phyloP scores from a whole-genome alignment of 2,329 filamentous ascomycete genomes.

The Neoascochyta sp. region DNA sequence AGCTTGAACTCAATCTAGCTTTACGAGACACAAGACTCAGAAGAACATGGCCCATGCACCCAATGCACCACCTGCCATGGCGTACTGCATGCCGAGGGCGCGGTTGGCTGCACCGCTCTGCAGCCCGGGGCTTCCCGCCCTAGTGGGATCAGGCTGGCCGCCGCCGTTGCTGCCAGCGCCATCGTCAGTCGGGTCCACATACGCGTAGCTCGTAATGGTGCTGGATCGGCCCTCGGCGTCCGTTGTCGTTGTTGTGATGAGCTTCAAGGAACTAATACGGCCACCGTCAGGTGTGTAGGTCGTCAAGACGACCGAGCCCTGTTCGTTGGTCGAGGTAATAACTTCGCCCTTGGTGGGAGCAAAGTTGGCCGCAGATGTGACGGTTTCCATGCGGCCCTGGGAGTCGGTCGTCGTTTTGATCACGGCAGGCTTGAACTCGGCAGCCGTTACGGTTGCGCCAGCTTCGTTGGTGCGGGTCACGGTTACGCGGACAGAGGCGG shows the following conservation, averaged over 20 bases:
- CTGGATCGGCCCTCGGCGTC: conserved; percentile 30
- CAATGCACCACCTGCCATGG: conserved; percentile 1
- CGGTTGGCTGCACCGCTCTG: conserved; percentile 37
- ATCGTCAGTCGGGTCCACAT: conserved; percentile 37
- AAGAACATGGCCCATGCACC: conserved; percentile 7
- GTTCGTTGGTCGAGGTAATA: conserved; percentile 42
- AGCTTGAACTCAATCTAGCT: background rate
- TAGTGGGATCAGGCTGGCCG: conserved; percentile 5
- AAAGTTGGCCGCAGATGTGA: conserved; percentile 31
- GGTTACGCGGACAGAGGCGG: conserved; percentile 38
- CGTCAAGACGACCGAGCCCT: conserved; percentile 43
- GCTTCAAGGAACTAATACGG: conserved; percentile 38
- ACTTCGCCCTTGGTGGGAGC: conserved; percentile 39
- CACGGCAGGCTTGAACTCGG: conserved; percentile 39
- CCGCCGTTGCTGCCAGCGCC: conserved; percentile 4
- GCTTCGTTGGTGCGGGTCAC: conserved; percentile 39
- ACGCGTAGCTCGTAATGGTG: conserved; percentile 45
- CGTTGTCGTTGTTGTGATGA: conserved; percentile 34
- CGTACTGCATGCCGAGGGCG: conserved; percentile 12
- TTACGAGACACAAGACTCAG: background rate
- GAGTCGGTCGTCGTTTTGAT: conserved; percentile 40
- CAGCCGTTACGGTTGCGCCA: conserved; percentile 37
- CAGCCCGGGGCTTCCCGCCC: conserved; percentile 32
- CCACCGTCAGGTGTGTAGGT: conserved; percentile 47
- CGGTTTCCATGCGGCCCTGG: conserved; percentile 37